Base-by-base conservation (phyloP, 2,329 filamentous ascomycete species). In the Aspergillus sp. region DNA sequence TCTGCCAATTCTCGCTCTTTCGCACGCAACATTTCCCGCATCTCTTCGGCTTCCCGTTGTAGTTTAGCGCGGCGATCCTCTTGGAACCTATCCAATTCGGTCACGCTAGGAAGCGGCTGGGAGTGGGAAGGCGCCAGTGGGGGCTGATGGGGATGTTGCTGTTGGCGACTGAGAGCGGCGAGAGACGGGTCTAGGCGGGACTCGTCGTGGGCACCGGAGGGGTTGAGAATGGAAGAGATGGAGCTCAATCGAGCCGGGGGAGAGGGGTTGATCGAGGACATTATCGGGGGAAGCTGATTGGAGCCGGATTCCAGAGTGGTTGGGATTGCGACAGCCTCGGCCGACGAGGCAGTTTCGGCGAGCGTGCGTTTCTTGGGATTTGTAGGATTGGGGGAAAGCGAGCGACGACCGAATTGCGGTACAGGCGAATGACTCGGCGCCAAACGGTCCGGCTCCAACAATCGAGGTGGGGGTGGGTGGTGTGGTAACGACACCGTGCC, bases 161-260 rank as follows among this genome's bases (percentile, higher is more conserved):
- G 75, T 55, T 69, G 71, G 47, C 67, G 70, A 52, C 64, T 62
- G 39, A 75, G 59, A 14, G 71, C 64, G 18, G 71, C 66, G 18
- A 79, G 71, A 11, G 75, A 73, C 11, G 77, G 74, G 49, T 81
- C 79, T 52, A 80, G 67, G 14, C 73, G 77, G 55, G 75, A 70
- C 18, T 77, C 72, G n/a, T 74, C 71, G 6, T 68, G 69, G 39
- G 64, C 56, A 53, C 70, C 68, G 12, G 74, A 61, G 36, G 86
- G 86, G 63, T 92, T 92, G 12, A 93, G 77, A 49, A 92, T 88
- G 5, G 89, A 90, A 64, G 88, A 90, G 62, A 92, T 92, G 3
- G 89, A 91, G 18, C 87, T 90, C 4, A 92, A 76, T 14, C 90
- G 85, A 24, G 71, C 89, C 83, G 47, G 85, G n/a, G 73, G 71